Evolutionary conservation across 2,329 filamentous ascomycete genomes (phyloP).

Genomic region (Claviceps maximensis): DNA sequence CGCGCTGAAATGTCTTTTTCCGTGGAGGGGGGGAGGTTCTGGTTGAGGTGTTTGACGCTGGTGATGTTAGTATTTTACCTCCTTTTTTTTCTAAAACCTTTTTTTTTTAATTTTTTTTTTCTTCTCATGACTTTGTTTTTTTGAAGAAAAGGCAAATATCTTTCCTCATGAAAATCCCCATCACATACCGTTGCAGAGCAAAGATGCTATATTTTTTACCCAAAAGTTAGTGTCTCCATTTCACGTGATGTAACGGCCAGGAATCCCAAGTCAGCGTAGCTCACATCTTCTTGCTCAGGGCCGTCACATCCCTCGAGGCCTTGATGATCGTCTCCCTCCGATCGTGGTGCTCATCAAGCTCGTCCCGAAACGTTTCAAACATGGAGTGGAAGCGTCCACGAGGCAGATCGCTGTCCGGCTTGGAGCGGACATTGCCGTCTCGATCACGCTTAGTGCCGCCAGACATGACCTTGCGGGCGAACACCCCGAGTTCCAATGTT

Average conservation of each 20-base stretch:
- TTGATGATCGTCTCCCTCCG: conserved; percentile 83
- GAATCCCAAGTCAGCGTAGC: conserved; percentile 10
- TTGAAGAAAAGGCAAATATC: too few species aligned
- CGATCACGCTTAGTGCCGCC: conserved; percentile 39
- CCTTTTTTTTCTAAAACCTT: neutral
- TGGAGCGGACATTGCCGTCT: conserved; percentile 34
- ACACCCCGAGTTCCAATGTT: neutral
- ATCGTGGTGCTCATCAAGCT: conserved; percentile 91
- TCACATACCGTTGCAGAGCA: conserved; percentile 24
- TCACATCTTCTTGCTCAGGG: conserved; percentile 93
- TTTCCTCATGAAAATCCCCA: too few species aligned
- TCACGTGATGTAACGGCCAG: too few species aligned
- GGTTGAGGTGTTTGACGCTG: conserved; percentile 51
- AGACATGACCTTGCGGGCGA: conserved; percentile 15
- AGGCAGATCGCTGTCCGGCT: conserved; percentile 22
- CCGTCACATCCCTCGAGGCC: conserved; percentile 82
- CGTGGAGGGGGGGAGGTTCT: conserved; percentile 54
- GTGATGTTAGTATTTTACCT: neutral
- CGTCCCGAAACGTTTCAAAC: conserved; percentile 74
- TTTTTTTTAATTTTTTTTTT: neutral
- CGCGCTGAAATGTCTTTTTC: conserved; percentile 56
- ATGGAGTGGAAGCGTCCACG: conserved; percentile 48
- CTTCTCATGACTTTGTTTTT: neutral
- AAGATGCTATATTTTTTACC: conserved; percentile 19
- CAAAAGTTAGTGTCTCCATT: neutral